phyloP scores from a whole-genome alignment of 345 rosid species.

The Euphorbia lathyris region DNA sequence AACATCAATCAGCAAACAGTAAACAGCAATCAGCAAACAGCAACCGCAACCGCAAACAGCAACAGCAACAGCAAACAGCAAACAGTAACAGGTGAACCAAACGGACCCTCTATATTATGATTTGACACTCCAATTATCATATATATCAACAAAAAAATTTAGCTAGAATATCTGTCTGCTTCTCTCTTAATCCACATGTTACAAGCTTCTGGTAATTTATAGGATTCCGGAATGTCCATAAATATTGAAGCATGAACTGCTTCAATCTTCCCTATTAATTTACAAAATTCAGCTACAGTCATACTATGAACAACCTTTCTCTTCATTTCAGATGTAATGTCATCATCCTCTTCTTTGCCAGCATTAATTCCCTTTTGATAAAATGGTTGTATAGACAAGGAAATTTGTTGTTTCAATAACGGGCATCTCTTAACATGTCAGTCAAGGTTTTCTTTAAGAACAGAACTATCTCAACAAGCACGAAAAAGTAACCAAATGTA shows the following conservation, averaged over 20 bases:
- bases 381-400: conserved; percentile 59
- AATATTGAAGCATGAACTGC: conserved; percentile 46
- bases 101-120: no score
- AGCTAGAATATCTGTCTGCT: conserved; percentile 55
- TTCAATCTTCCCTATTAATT: conserved; percentile 52
- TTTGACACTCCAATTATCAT: conserved; percentile 1
- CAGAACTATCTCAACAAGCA: conserved; percentile 43
- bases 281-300: conserved; percentile 43
- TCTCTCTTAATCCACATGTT: conserved; percentile 72
- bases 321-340: conserved; percentile 77
- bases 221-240: conserved; percentile 55
- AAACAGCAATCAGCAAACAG: no score
- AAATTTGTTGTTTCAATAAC: conserved; percentile 49
- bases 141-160: conserved; percentile 1
- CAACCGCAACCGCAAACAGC: no score
- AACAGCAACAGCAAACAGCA: no score
- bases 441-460: conserved; percentile 75
- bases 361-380: conserved; percentile 80
- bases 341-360: conserved; percentile 50
- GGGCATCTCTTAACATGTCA: conserved; percentile 81
- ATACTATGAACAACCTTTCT: conserved; percentile 57
- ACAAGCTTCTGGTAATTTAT: conserved; percentile 72
- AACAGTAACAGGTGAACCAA: no score
- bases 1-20: no score
- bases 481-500: not conserved